Base-by-base conservation (phyloP, 768 basidiomycete genomes). In the Leccinum sublutescens region DNA sequence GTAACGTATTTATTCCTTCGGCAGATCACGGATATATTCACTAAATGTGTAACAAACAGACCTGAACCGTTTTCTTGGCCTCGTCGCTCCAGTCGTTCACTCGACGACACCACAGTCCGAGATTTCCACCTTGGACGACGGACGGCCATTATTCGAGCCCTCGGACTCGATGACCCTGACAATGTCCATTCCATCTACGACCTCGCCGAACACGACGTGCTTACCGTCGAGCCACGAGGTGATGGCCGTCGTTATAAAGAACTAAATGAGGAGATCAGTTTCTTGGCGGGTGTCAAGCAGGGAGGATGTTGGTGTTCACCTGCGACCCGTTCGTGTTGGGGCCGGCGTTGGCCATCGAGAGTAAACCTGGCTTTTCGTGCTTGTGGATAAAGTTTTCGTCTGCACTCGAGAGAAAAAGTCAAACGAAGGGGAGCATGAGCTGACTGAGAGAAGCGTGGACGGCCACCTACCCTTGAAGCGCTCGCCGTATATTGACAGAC, bases 271-370 rank as follows among this genome's bases (percentile, higher is more conserved):
- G 12, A 23, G 5, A 21, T 62, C 2, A 64, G 43, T 23, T 23
- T 12, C 25, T 45, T 43, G 9, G 7, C 2, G 7, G 10, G 12
- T 3, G 14, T 47, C 38, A 31, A 17, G 40, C 38, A 19, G n/a
- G 25, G 43, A 50, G 12, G 23, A 31, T 2, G 10, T 23, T 27
- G 1, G 64, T 5, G 25, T 77, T 56, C 54, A 85, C 83, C 72
- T 91, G 91, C 14, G 89, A 92, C 36, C 92, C 89, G 29, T 91
- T 91, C 40, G 89, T 91, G 75, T 89, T 83, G 1, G 78, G 78
- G 52, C 93, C 93, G 36, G 93, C 91, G 65, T 91, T 97, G 40
- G 95, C 95, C 90, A 92, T 91, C 45, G 88, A 89, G 62, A 93
- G 80, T 21, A 90, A 74, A 67, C 82, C 86, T 9, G 85, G 82